A percentile compares a stretch with the other conserved stretches of the same genome.
These are phyloP conservation scores for Acacia confusa DNA, from an alignment of 306 rosid species.

Conservation along the genomic window DNA sequence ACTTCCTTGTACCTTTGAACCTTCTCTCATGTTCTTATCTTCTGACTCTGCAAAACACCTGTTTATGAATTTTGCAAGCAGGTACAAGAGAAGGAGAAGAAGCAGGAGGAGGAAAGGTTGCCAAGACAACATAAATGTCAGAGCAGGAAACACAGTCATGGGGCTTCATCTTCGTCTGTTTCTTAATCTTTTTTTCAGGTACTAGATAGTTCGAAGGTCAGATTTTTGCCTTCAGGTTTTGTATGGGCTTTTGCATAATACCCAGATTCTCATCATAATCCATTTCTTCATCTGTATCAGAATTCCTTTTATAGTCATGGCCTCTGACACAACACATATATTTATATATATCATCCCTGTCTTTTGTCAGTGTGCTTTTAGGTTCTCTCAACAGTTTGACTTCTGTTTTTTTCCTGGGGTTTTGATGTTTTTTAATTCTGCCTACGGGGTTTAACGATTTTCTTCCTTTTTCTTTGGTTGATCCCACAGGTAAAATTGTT, in stretches of 20 bases:
- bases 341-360: not conserved
- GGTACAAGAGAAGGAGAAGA: not conserved
- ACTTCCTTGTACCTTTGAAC: not conserved
- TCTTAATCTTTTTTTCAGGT: constrained; percentile 60
- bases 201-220: not conserved
- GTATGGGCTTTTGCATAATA: not conserved
- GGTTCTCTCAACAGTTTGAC: constrained; percentile 26
- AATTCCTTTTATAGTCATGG: not conserved
- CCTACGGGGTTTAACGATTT: not conserved
- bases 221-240: not conserved
- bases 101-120: not conserved
- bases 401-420: constrained; percentile 9
- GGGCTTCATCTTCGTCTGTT: constrained; percentile 40
- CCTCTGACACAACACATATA: not conserved
- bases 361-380: constrained; percentile 3
- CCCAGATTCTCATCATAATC: not conserved
- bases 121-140: constrained; percentile 42
- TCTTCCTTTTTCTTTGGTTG: not conserved
- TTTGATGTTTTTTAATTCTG: constrained; percentile 32
- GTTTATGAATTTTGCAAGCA: constrained; percentile 12
- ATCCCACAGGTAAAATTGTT: constrained; percentile 45
- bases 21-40: not conserved
- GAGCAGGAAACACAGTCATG: constrained; percentile 45
- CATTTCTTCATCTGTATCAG: not conserved
- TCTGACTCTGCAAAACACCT: constrained; percentile 6